A percentile compares a stretch with the other conserved stretches of the same genome.
phyloP scores from a whole-genome alignment of 1,139 yeast species.

The Lodderomyces orthopsilosis region DNA sequence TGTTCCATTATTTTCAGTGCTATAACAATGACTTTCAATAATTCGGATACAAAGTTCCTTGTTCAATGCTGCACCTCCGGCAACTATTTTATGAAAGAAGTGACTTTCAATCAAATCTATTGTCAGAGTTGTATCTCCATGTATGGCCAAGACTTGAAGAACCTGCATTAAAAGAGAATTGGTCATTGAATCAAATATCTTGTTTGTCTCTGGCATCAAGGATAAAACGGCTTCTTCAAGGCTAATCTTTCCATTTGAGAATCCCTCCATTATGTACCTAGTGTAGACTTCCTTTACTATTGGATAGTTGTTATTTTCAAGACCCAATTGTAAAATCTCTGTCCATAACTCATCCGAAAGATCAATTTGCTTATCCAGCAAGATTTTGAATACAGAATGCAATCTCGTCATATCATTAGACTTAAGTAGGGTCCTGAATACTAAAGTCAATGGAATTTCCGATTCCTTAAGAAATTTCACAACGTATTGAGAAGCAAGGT shows the following conservation, averaged over 20 bases:
- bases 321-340: constrained; percentile 22
- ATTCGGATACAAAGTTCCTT: constrained; percentile 33
- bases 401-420: background rate
- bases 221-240: constrained; percentile 24
- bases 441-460: background rate
- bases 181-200: constrained; percentile 15
- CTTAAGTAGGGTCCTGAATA: background rate
- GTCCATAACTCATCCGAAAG: constrained; percentile 23
- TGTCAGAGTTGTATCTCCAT: constrained; percentile 41
- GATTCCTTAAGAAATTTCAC: background rate
- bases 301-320: constrained; percentile 23
- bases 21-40: constrained; percentile 38
- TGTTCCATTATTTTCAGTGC: constrained; percentile 9
- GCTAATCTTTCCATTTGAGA: constrained; percentile 20
- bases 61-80: constrained; percentile 34
- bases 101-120: constrained; percentile 37
- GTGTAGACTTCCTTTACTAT: constrained; percentile 30
- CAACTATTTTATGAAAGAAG: constrained; percentile 29
- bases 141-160: constrained; percentile 30
- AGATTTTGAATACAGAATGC: background rate
- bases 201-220: constrained; percentile 6
- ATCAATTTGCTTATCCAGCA: constrained; percentile 9
- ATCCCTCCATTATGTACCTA: constrained; percentile 29
- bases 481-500: background rate
- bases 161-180: constrained; percentile 22